Conservation (phyloP, 768 basidiomycete genomes). For the Boletus coccyginus region DNA sequence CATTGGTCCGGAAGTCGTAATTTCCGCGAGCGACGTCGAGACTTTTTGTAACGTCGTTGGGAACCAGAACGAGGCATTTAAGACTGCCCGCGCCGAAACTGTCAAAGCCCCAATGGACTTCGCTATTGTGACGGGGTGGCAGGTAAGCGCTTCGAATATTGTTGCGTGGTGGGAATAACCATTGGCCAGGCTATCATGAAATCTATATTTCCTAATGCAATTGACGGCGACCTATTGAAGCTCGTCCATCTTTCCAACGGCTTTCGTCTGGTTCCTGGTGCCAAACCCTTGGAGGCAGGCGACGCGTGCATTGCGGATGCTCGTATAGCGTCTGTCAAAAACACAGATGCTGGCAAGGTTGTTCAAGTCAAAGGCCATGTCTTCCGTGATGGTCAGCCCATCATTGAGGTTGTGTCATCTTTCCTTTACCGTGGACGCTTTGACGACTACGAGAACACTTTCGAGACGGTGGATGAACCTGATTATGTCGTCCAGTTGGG, state of each 20-base stretch:
- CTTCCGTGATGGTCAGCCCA: conserved; percentile 68
- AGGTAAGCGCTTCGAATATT: conserved; percentile 52
- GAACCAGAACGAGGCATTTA: conserved; percentile 90
- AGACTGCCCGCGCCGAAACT: conserved; percentile 60
- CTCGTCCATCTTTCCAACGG: conserved; percentile 97
- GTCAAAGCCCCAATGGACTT: conserved; percentile 98
- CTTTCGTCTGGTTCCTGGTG: conserved; percentile 84
- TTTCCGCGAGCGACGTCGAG: conserved; percentile 75
- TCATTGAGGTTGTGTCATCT: conserved; percentile 91
- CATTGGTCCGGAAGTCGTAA: conserved; percentile 80
- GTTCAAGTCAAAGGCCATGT: conserved; percentile 89
- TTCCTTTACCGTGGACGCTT: conserved; percentile 98
- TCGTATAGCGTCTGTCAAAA: conserved; percentile 83
- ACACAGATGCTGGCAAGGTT: conserved; percentile 88
- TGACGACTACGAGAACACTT: conserved; percentile 92
- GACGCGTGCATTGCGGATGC: conserved; percentile 91
- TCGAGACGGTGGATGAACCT: conserved; percentile 87
- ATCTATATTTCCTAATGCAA: conserved; percentile 87
- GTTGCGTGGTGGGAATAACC: conserved; percentile 2
- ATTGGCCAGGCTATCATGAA: conserved; percentile 90
- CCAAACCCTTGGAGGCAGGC: conserved; percentile 73
- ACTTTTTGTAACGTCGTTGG: conserved; percentile 91
- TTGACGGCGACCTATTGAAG: conserved; percentile 93
- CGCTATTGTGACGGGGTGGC: conserved; percentile 97
- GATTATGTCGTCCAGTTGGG: conserved; percentile 79